Evolutionary conservation across 176 grass and related monocot species (phyloP).

Genomic region (Triticum timopheevii): DNA sequence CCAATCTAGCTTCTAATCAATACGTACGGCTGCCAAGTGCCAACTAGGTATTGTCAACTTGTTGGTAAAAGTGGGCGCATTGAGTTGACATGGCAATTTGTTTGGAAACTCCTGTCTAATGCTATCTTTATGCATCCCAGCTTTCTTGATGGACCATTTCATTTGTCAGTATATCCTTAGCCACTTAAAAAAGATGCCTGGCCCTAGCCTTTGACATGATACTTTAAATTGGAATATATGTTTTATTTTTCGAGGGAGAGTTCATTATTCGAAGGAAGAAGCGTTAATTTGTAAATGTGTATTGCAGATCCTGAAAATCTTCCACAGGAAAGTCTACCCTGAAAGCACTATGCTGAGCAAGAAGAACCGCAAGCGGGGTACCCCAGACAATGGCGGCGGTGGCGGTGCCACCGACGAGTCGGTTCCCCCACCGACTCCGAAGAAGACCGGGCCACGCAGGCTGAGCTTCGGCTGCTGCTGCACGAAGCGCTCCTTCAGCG

Average conservation of each 20-base stretch:
- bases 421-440: constrained; percentile 8
- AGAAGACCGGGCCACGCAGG: constrained; percentile 7
- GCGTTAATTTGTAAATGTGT: background rate
- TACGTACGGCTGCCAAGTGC: background rate
- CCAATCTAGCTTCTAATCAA: background rate
- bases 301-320: constrained; percentile 95
- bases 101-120: constrained; percentile 45
- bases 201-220: background rate
- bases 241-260: background rate
- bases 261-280: constrained; percentile 16
- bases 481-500: constrained; percentile 42
- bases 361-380: constrained; percentile 24
- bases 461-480: constrained; percentile 63
- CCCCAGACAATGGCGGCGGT: background rate
- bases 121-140: constrained; percentile 1
- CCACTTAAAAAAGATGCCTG: background rate
- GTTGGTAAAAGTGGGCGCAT: constrained; percentile 14
- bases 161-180: constrained; percentile 31
- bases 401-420: background rate
- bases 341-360: constrained; percentile 49
- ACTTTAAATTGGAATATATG: background rate
- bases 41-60: constrained; percentile 9
- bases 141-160: constrained; percentile 34
- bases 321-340: constrained; percentile 95
- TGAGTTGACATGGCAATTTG: constrained; percentile 46